Evolutionary conservation across 2,329 filamentous ascomycete genomes (phyloP).

Genomic region (Talaromyces islandicus): DNA sequence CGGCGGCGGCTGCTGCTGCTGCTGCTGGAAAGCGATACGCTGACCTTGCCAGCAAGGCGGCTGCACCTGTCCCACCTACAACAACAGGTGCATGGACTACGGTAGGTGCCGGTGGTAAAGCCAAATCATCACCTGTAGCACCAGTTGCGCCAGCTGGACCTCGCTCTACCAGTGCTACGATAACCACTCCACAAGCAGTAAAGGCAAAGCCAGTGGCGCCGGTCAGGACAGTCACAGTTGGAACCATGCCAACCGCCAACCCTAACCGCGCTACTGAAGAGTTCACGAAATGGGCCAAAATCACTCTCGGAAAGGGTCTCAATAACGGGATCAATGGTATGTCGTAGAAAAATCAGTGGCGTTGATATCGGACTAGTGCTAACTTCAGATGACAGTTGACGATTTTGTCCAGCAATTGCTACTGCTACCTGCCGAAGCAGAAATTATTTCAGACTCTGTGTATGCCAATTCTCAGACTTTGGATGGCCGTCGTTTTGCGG

Average conservation of each 20-base stretch:
- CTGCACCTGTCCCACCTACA: constrained; percentile 36
- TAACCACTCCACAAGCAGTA: constrained; percentile 32
- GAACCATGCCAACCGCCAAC: constrained; percentile 37
- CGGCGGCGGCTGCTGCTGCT: constrained; percentile 13
- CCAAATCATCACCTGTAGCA: constrained; percentile 57
- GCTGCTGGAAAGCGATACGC: constrained; percentile 79
- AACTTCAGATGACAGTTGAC: constrained; percentile 55
- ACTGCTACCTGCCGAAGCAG: constrained; percentile 67
- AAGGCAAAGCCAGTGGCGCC: constrained; percentile 48
- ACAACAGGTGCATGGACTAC: constrained; percentile 74
- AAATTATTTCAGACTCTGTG: constrained; percentile 83
- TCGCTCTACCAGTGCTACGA: constrained; percentile 43
- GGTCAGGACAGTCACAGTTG: constrained; percentile 41
- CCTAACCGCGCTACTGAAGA: constrained; percentile 72
- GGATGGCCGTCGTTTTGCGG: constrained; percentile 86
- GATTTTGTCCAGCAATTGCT: constrained; percentile 72
- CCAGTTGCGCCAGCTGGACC: constrained; percentile 37
- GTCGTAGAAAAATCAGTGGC: constrained; percentile 16
- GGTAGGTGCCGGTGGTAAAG: constrained; percentile 87
- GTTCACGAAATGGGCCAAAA: constrained; percentile 86
- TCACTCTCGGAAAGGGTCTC: constrained; percentile 69
- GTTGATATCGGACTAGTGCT: neutral
- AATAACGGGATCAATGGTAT: constrained; percentile 62
- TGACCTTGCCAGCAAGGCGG: constrained; percentile 78
- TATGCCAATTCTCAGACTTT: constrained; percentile 84